Evolutionary conservation across 2,329 filamentous ascomycete species (phyloP).

Genomic region (Cladosporium sp.): DNA sequence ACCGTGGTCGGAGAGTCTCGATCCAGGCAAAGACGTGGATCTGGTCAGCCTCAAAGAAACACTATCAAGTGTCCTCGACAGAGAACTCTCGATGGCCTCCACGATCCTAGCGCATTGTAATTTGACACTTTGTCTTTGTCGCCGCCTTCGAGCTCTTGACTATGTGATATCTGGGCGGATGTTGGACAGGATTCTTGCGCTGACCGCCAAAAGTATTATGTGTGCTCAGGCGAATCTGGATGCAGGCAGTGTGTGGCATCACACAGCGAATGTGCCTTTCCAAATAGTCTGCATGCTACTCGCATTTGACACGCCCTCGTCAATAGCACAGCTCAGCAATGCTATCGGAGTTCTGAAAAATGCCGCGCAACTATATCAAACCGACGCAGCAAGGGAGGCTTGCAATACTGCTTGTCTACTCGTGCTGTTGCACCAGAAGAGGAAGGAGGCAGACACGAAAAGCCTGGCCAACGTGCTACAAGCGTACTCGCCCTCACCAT

Average conservation of each 20-base stretch:
- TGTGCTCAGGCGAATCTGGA: constrained; percentile 43
- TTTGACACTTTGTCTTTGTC: constrained; percentile 51
- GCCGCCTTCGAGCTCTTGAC: constrained; percentile 48
- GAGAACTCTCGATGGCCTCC: constrained; percentile 39
- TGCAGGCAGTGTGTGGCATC: constrained; percentile 49
- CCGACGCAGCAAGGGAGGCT: constrained; percentile 42
- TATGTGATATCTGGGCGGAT: constrained; percentile 37
- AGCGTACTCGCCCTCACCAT: constrained; percentile 3
- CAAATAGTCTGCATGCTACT: constrained; percentile 52
- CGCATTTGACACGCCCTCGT: constrained; percentile 47
- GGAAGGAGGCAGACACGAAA: constrained; percentile 41
- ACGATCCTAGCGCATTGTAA: constrained; percentile 51
- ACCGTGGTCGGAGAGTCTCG: constrained; percentile 47
- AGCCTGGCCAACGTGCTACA: constrained; percentile 23
- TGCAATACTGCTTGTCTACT: constrained; percentile 49
- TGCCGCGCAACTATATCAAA: constrained; percentile 17
- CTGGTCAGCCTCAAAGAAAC: constrained; percentile 42
- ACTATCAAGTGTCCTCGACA: constrained; percentile 39
- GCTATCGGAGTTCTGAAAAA: constrained; percentile 37
- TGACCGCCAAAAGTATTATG: constrained; percentile 39
- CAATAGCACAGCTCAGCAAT: constrained; percentile 43
- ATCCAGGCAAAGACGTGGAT: constrained; percentile 44
- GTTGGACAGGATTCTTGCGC: constrained; percentile 41
- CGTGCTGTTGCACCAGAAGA: constrained; percentile 46
- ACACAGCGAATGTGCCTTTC: constrained; percentile 54